These are phyloP conservation scores for Leucocoprinus leucothites DNA, from an alignment of 768 basidiomycete genomes.

Conservation along the genomic window DNA sequence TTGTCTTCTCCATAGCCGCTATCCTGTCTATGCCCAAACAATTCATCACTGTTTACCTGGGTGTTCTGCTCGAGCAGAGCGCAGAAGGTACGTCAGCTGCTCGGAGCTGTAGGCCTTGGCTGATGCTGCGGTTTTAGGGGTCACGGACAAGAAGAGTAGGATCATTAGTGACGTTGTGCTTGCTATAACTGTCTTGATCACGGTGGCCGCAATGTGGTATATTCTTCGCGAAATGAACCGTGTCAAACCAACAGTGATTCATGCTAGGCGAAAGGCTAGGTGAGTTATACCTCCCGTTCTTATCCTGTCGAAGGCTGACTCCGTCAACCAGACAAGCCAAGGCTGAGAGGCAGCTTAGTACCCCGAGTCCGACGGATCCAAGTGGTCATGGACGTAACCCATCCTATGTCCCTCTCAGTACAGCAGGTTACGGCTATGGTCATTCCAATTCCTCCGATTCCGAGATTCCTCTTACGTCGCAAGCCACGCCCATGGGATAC, in stretches of 20 bases:
- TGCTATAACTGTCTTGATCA: slow-evolving; percentile 66
- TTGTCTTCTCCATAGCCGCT: slow-evolving; percentile 75
- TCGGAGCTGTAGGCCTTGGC: background rate
- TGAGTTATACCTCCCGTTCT: slow-evolving; percentile 21
- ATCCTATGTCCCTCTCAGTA: background rate
- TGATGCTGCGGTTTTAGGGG: slow-evolving; percentile 21
- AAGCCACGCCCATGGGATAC: slow-evolving; percentile 2
- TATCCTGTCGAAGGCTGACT: background rate
- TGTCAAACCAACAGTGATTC: slow-evolving; percentile 63
- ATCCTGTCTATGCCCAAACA: slow-evolving; percentile 87
- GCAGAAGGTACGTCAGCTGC: slow-evolving; percentile 24
- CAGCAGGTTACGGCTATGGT: background rate
- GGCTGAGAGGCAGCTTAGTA: background rate
- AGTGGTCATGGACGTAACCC: background rate
- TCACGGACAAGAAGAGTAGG: slow-evolving; percentile 43
- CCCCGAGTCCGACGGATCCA: background rate
- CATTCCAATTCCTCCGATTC: slow-evolving; percentile 1
- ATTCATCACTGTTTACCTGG: slow-evolving; percentile 88
- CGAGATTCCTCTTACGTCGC: slow-evolving; percentile 8
- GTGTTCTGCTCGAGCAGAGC: slow-evolving; percentile 67
- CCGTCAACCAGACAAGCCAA: slow-evolving; percentile 5
- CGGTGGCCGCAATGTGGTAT: slow-evolving; percentile 80
- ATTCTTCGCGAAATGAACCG: slow-evolving; percentile 70
- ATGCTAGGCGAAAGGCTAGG: slow-evolving; percentile 70
- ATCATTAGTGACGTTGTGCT: slow-evolving; percentile 71